Evolutionary conservation across 768 basidiomycete genomes (phyloP), one percentile per base, ranked within the genome.

Genomic region (Phaeotremella fagi): DNA sequence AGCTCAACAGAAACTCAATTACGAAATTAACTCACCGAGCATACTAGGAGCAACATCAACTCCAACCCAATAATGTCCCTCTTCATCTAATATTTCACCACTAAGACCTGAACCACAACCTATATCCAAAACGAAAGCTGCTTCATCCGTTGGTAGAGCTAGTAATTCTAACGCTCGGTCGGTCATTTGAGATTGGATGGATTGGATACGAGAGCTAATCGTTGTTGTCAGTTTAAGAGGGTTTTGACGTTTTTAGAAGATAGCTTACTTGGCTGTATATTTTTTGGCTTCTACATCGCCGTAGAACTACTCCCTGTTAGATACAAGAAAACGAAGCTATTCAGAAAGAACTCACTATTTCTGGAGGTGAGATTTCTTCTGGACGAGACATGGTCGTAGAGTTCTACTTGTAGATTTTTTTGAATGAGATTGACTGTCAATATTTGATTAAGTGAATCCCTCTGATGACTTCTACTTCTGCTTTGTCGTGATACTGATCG

Each of bases 111-210:
- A 90, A 16, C 95, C 95, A 67, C 92, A 98, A 1, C 95, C 95
- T 52, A 99, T 90, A 72, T 99, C 95, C 28, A 98, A 81, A 15
- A 99, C 77, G 67, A 87, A 88, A 0, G 87, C 85, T 0, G 91
- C 83, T 54, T 90, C 79, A 42, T 84, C 86, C 43, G 80, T 80
- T 9, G 90, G 85, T 31, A 97, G 76, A 61, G 84, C 87, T 37
- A 98, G 79, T 11, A 99, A 80, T 72, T 98, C 95, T 28, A 99
- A 77, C 1, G 92, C 92, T 61, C 95, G 82, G 63, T 91, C 88
- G 15, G 95, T 95, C 95, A 99, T 97, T 59, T 92, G 85, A 9
- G 90, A 86, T 71, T 99, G 95, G 56, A 99, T 91, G 72, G 86
- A 85, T 73, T 98, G 92, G 67, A 94, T 90, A 48, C 95, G 90